Conservation (phyloP, 495 filamentous ascomycete species). For the Penicillium flavigenum region DNA sequence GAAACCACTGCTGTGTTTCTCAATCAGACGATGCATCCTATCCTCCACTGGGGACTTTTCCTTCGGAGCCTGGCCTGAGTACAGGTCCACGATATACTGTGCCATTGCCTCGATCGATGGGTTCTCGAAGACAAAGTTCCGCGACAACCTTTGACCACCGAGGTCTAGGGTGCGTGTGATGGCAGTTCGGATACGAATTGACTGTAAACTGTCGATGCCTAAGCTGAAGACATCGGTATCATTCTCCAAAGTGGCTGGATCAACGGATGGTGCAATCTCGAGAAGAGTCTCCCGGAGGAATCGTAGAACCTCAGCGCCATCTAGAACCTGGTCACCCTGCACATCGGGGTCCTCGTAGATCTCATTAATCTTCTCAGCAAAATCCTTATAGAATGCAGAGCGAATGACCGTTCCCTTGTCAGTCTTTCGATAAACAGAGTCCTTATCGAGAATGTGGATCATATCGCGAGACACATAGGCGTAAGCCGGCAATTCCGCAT, state of each 20-base stretch:
- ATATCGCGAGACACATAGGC: slow-evolving; percentile 51
- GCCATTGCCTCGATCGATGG: slow-evolving; percentile 34
- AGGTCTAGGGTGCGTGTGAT: slow-evolving; percentile 33
- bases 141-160: slow-evolving; percentile 32
- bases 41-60: slow-evolving; percentile 24
- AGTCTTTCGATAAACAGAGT: slow-evolving; percentile 44
- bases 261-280: too few relatives aligned
- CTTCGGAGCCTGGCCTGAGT: slow-evolving; percentile 12
- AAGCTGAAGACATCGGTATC: too few relatives aligned
- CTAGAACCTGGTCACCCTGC: slow-evolving; percentile 40
- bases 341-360: slow-evolving; percentile 36
- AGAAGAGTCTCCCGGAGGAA: too few relatives aligned
- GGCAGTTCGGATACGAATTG: slow-evolving; percentile 41
- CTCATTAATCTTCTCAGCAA: slow-evolving; percentile 41
- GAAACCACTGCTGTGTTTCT: slow-evolving; percentile 34
- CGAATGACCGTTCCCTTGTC: slow-evolving; percentile 56
- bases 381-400: slow-evolving; percentile 46
- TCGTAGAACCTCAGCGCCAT: too few relatives aligned
- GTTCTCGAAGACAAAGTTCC: slow-evolving; percentile 44
- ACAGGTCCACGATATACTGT: slow-evolving; percentile 12
- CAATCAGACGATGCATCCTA: slow-evolving; percentile 27
- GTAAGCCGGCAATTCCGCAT: slow-evolving; percentile 44
- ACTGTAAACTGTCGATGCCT: slow-evolving; percentile 44
- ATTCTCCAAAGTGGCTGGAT: too few relatives aligned
- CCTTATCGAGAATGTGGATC: slow-evolving; percentile 41